Evolutionary conservation across 169 alveolate species (phyloP).

Genomic region (Cryptosporidium parvum): DNA sequence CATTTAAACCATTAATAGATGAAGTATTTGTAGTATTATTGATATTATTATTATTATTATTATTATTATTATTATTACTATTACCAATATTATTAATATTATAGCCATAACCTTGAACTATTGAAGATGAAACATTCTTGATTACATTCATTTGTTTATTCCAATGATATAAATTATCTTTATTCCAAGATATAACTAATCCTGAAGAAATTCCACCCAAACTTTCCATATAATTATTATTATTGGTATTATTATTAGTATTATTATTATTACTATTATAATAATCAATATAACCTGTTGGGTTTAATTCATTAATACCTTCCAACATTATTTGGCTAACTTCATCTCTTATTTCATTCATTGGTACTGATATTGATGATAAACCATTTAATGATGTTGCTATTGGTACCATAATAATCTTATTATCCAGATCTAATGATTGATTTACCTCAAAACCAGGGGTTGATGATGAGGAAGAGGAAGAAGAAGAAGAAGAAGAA

Average conservation of each 20-base stretch:
- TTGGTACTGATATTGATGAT: neutral
- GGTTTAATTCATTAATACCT: neutral
- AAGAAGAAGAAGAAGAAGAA: neutral
- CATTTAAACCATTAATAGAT: neutral
- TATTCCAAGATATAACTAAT: slow-evolving; percentile 9
- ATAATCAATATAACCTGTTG: neutral
- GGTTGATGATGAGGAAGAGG: neutral
- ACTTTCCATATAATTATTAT: neutral
- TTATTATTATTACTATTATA: too few relatives aligned
- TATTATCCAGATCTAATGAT: slow-evolving; percentile 5
- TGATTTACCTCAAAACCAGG: neutral
- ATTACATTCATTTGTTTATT: slow-evolving; percentile 53
- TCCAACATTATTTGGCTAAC: slow-evolving; percentile 3
- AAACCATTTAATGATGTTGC: neutral
- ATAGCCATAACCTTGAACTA: neutral
- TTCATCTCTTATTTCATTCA: neutral
- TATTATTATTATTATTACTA: too few relatives aligned
- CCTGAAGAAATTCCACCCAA: neutral
- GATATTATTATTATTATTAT: too few relatives aligned
- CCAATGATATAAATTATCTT: slow-evolving; percentile 4
- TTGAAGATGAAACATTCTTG: slow-evolving; percentile 1
- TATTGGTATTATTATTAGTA: neutral
- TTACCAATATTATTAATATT: neutral
- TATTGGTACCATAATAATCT: neutral
- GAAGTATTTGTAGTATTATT: neutral